Evolutionary conservation across 306 rosid genomes (phyloP).

Genomic region (Quercus berberidifolia): DNA sequence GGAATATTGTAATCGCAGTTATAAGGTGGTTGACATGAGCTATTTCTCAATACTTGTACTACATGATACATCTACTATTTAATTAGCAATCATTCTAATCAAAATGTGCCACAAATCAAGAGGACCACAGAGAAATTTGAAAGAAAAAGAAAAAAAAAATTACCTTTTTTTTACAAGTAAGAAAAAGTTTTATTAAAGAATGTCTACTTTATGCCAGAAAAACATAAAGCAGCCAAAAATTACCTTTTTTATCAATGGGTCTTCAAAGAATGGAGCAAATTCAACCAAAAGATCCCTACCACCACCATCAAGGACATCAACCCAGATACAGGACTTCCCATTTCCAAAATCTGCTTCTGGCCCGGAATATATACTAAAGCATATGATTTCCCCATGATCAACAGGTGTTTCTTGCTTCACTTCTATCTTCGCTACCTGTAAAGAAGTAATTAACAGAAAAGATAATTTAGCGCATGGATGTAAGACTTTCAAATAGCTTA

Average conservation of each 20-base stretch:
- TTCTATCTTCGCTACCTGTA: conserved; percentile 84
- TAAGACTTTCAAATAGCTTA: conserved; percentile 21
- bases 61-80: not conserved
- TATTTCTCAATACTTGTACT: not conserved
- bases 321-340: conserved; percentile 96
- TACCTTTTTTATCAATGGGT: conserved; percentile 80
- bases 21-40: not conserved
- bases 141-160: conserved; percentile 14
- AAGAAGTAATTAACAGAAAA: conserved; percentile 31
- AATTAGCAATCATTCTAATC: not conserved
- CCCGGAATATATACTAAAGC: conserved; percentile 89
- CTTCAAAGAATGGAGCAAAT: conserved; percentile 77
- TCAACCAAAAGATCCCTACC: conserved; percentile 63
- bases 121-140: conserved; percentile 4
- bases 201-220: too few relatives aligned
- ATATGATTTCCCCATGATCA: conserved; percentile 89
- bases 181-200: too few relatives aligned
- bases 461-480: conserved; percentile 15
- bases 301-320: conserved; percentile 97
- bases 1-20: not conserved
- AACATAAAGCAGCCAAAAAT: too few relatives aligned
- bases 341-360: conserved; percentile 82
- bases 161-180: too few relatives aligned
- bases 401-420: conserved; percentile 92
- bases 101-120: conserved; percentile 3